Percentiles rank a stretch among this genome's conserved stretches.
Conservation (phyloP, 768 basidiomycete species). For the Rhodocollybia butyracea region DNA sequence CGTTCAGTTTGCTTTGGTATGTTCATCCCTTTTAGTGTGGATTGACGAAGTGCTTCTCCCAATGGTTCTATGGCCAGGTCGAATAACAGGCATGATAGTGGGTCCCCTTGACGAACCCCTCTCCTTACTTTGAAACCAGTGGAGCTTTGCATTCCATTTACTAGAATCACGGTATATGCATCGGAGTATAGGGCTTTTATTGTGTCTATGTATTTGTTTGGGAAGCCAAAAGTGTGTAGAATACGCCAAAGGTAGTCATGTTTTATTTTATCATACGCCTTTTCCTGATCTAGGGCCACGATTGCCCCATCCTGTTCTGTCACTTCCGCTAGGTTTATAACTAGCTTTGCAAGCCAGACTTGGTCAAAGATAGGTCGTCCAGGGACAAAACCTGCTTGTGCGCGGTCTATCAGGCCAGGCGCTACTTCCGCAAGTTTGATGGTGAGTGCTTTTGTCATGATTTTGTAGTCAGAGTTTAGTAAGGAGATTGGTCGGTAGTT, state of each 20-base stretch:
- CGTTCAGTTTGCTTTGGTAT: constrained; percentile 10
- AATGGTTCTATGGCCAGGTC: constrained; percentile 29
- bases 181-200: constrained; percentile 25
- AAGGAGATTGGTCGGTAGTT: constrained; percentile 38
- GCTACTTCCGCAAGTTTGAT: constrained; percentile 16
- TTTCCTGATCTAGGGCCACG: too few species aligned
- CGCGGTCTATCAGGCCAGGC: constrained; percentile 23
- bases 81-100: constrained; percentile 12
- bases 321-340: constrained; percentile 22
- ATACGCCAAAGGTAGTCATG: too few species aligned
- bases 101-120: constrained; percentile 29
- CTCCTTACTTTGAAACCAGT: constrained; percentile 14
- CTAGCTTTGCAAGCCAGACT: constrained; percentile 21
- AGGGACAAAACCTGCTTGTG: constrained; percentile 38
- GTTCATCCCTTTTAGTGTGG: constrained; percentile 14
- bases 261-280: too few species aligned
- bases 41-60: constrained; percentile 14
- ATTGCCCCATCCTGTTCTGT: too few species aligned
- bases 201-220: constrained; percentile 22
- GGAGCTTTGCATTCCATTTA: constrained; percentile 21
- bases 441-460: constrained; percentile 26
- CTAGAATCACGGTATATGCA: background rate
- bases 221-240: too few species aligned
- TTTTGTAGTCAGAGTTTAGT: constrained; percentile 35
- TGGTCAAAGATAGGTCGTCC: constrained; percentile 30